Conservation (phyloP, 1,139 yeast species). For the Candida pseudocylindracea region DNA sequence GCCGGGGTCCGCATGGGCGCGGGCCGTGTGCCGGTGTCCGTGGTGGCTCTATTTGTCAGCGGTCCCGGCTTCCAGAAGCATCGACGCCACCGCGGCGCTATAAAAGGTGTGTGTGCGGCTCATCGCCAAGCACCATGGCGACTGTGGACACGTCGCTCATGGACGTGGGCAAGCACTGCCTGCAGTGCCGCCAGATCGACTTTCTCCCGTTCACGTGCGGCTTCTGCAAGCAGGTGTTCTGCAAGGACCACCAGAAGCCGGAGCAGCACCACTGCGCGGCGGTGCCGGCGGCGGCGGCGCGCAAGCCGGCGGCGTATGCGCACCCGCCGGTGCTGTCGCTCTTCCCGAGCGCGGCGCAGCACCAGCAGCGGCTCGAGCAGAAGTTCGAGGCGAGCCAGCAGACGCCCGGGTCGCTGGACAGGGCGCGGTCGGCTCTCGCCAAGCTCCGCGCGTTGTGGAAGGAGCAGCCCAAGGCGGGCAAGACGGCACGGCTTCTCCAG, state of each 20-base stretch:
- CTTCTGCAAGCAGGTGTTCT: conserved; percentile 28
- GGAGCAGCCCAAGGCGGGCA: conserved; percentile 3
- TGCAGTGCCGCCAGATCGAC: conserved; percentile 38
- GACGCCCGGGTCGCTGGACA: conserved; percentile 21
- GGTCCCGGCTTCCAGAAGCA: too few relatives aligned
- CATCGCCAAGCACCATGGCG: too few relatives aligned
- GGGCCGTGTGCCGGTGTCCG: not conserved
- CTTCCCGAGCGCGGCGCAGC: conserved; percentile 31
- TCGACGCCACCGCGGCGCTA: too few relatives aligned
- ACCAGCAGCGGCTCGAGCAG: conserved; percentile 17
- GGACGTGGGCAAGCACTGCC: conserved; percentile 51
- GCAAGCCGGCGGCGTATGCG: conserved; percentile 8
- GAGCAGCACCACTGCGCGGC: conserved; percentile 24
- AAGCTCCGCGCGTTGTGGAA: conserved; percentile 5
- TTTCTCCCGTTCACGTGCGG: conserved; percentile 50
- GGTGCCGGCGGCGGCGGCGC: conserved; percentile 1
- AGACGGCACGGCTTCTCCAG: conserved; percentile 8
- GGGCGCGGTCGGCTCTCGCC: conserved; percentile 15
- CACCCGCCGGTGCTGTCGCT: conserved; percentile 20
- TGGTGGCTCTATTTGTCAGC: not conserved
- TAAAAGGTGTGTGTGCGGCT: too few relatives aligned
- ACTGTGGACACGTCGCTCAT: too few relatives aligned
- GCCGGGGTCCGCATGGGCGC: too few relatives aligned
- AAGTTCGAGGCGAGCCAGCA: conserved; percentile 21
- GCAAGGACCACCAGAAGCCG: conserved; percentile 30